Conservation (phyloP, 2,329 filamentous ascomycete species). For the Penicillium freii region DNA sequence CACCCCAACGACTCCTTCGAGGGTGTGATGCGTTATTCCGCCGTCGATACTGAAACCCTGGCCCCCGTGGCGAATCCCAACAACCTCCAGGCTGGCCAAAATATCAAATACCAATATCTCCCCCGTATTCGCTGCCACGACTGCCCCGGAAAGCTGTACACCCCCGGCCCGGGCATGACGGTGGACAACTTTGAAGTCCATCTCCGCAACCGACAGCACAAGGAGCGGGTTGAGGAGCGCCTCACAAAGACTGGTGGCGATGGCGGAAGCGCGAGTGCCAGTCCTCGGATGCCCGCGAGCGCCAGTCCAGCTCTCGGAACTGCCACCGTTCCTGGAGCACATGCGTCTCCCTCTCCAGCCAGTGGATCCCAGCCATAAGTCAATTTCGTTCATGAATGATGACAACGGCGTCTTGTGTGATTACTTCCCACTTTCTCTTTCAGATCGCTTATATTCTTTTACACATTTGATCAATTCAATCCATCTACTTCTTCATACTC, state of each 20-base stretch:
- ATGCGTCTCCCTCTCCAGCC: slow-evolving; percentile 12
- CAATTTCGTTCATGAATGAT: slow-evolving; percentile 20
- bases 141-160: slow-evolving; percentile 92
- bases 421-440: slow-evolving; percentile 10
- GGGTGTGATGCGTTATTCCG: slow-evolving; percentile 84
- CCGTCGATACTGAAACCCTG: slow-evolving; percentile 71
- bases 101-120: slow-evolving; percentile 76
- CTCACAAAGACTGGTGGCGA: slow-evolving; percentile 31
- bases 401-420: slow-evolving; percentile 16
- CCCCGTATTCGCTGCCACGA: slow-evolving; percentile 89
- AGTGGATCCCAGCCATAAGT: slow-evolving; percentile 18
- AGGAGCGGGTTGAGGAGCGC: slow-evolving; percentile 64
- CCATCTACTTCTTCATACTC: background rate
- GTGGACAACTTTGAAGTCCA: slow-evolving; percentile 92
- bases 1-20: slow-evolving; percentile 86
- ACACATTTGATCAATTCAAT: slow-evolving; percentile 12
- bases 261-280: slow-evolving; percentile 16
- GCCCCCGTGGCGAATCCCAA: slow-evolving; percentile 58
- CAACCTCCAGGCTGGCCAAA: slow-evolving; percentile 53
- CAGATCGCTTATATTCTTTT: slow-evolving; percentile 17
- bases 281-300: slow-evolving; percentile 12
- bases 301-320: slow-evolving; percentile 19
- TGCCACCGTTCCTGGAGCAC: background rate
- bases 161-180: slow-evolving; percentile 78
- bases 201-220: slow-evolving; percentile 78